phyloP scores from a whole-genome alignment of 495 filamentous ascomycete species.

The Bacidia rubella region DNA sequence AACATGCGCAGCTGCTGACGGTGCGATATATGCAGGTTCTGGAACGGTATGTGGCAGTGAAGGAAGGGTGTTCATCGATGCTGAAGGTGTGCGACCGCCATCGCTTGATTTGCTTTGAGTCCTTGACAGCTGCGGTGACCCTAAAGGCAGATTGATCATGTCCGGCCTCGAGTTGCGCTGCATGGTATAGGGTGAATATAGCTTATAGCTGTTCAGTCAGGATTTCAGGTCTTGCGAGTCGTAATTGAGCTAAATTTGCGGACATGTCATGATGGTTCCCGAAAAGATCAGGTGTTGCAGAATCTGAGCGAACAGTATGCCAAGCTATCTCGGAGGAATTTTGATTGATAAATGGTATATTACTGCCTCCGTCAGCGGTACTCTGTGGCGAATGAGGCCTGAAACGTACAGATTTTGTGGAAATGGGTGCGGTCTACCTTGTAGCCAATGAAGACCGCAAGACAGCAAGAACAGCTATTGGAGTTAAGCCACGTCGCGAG shows the following conservation, averaged over 20 bases:
- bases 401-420: no score
- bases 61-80: constrained; percentile 35
- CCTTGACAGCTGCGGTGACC: constrained; percentile 5
- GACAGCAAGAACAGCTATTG: neutral
- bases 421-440: no score
- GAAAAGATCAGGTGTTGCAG: neutral
- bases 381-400: no score
- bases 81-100: constrained; percentile 12
- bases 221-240: neutral
- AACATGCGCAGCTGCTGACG: constrained; percentile 80
- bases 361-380: no score
- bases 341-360: no score
- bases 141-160: constrained; percentile 8
- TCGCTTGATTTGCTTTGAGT: constrained; percentile 22
- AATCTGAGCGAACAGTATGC: neutral
- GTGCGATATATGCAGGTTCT: constrained; percentile 75
- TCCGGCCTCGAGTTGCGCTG: constrained; percentile 9
- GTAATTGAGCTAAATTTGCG: neutral
- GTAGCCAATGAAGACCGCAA: neutral
- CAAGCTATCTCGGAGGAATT: no score
- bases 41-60: constrained; percentile 60
- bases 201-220: no score
- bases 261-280: no score
- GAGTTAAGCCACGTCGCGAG: neutral
- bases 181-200: constrained; percentile 1